A percentile compares a stretch with the other conserved stretches of the same genome.
These are phyloP conservation scores for Daldinia eschscholtzii DNA, from an alignment of 2,329 filamentous ascomycete genomes.

Conservation along the genomic window DNA sequence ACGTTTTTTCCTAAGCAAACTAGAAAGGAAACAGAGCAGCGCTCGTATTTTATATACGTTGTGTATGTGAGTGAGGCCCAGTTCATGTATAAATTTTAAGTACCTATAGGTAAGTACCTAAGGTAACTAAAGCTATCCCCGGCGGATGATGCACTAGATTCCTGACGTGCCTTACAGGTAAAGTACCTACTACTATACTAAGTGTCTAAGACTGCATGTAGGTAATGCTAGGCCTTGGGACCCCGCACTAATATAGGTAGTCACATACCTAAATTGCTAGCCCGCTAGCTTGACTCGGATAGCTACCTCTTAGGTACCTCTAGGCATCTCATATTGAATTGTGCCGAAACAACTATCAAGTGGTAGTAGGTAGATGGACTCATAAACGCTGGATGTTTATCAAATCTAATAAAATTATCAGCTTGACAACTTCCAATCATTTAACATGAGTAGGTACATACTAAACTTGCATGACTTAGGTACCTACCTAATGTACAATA, in stretches of 20 bases:
- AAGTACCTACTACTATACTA: too few relatives aligned
- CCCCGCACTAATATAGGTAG: background rate
- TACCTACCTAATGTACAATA: too few relatives aligned
- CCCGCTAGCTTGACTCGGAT: background rate
- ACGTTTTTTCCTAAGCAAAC: constrained; percentile 1
- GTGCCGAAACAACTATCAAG: background rate
- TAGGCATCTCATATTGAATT: background rate
- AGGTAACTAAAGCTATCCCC: too few relatives aligned
- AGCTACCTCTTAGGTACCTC: background rate
- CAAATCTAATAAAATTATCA: background rate
- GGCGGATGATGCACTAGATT: too few relatives aligned
- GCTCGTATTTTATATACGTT: background rate
- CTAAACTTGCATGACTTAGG: background rate
- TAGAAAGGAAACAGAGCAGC: background rate
- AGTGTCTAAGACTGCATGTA: background rate
- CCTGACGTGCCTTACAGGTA: too few relatives aligned
- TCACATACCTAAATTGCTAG: too few relatives aligned
- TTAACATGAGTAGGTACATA: background rate
- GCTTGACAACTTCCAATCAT: background rate
- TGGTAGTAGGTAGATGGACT: too few relatives aligned
- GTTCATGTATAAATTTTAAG: too few relatives aligned
- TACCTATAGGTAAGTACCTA: too few relatives aligned
- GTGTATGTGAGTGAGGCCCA: too few relatives aligned
- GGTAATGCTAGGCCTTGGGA: background rate
- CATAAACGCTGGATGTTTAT: background rate